Percentiles rank a stretch among this genome's conserved stretches.
Conservation (phyloP, 352 stramenopile genomes). For the Globisporangium iwayamae region DNA sequence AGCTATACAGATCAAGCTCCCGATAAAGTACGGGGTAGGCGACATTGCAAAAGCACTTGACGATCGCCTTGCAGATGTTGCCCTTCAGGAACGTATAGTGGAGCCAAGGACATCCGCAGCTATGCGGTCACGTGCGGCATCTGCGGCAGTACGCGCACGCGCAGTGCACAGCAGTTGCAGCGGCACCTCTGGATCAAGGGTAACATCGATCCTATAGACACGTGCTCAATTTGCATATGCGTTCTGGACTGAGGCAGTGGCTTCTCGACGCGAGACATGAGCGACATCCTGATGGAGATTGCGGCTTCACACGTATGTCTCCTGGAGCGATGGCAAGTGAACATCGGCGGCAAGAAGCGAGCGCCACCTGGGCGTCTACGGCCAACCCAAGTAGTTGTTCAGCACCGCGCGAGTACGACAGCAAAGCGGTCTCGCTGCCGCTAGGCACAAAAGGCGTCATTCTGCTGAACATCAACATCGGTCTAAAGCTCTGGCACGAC, state of each 20-base stretch:
- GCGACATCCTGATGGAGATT: constrained; percentile 62
- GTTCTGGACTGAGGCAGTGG: constrained; percentile 93
- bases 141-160: constrained; percentile 7
- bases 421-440: constrained; percentile 60
- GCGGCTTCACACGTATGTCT: constrained; percentile 65
- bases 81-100: no score
- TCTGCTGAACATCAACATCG: constrained; percentile 88
- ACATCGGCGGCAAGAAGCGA: constrained; percentile 62
- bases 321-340: constrained; percentile 70
- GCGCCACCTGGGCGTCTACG: no score
- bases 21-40: no score
- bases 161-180: constrained; percentile 21
- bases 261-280: constrained; percentile 74
- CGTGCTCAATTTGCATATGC: constrained; percentile 74
- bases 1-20: no score
- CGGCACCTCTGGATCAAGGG: constrained; percentile 76
- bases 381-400: no score
- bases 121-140: no score
- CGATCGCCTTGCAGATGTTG: no score
- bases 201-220: constrained; percentile 83
- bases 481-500: constrained; percentile 76
- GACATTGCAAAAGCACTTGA: no score
- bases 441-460: constrained; percentile 82
- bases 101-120: no score
- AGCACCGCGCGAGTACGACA: no score